phyloP scores from a whole-genome alignment of 495 filamentous ascomycete species.

The Annulohypoxylon maeteangense region DNA sequence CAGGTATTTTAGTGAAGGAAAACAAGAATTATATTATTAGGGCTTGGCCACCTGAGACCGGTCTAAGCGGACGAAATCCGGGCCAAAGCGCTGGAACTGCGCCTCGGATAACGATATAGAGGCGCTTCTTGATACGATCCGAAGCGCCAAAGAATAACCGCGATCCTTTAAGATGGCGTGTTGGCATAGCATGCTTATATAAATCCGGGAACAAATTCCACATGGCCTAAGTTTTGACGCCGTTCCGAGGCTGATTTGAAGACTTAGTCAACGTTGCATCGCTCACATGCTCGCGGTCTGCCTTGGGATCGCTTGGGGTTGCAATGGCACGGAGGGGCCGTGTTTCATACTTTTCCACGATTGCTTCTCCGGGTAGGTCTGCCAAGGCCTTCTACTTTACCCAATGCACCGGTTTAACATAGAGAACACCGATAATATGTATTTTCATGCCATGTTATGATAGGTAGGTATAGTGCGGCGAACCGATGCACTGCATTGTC shows the following conservation, averaged over 20 bases:
- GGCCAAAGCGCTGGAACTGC: background rate
- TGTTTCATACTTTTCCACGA: slow-evolving; percentile 16
- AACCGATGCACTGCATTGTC: background rate
- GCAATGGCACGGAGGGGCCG: slow-evolving; percentile 1
- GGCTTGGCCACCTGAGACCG: background rate
- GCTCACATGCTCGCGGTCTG: slow-evolving; percentile 5
- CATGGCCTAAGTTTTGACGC: background rate
- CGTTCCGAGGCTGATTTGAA: background rate
- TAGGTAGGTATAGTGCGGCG: background rate
- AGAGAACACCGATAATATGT: background rate
- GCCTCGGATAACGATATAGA: background rate
- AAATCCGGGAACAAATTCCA: slow-evolving; percentile 1
- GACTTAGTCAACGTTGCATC: background rate
- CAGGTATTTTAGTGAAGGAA: background rate
- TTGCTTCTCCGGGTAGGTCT: slow-evolving; percentile 17
- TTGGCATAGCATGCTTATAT: background rate
- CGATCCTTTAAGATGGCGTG: background rate
- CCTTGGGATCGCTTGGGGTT: background rate
- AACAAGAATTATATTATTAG: slow-evolving; percentile 5
- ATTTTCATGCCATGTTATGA: background rate
- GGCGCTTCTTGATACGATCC: background rate
- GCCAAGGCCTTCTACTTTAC: background rate
- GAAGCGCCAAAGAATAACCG: background rate
- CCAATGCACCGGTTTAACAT: background rate
- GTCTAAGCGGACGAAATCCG: background rate